phyloP scores from a whole-genome alignment of 768 basidiomycete genomes.

The Tricholoma sp. region DNA sequence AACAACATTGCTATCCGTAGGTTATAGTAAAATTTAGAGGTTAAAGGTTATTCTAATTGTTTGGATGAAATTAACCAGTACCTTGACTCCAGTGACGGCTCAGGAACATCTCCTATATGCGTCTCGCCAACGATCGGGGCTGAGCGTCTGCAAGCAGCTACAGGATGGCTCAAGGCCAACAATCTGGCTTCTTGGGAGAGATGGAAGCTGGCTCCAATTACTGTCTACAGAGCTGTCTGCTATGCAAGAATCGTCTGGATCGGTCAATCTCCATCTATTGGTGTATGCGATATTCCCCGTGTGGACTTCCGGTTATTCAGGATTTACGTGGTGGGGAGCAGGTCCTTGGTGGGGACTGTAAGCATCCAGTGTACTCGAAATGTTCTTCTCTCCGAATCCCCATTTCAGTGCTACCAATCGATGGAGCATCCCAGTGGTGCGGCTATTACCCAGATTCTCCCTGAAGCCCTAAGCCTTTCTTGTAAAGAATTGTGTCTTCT shows the following conservation, averaged over 20 bases:
- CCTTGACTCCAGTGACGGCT: slow-evolving; percentile 61
- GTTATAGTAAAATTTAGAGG: slow-evolving; percentile 10
- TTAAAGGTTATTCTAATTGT: not conserved
- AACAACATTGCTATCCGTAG: slow-evolving; percentile 56
- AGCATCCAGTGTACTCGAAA: slow-evolving; percentile 18
- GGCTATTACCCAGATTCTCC: slow-evolving; percentile 48
- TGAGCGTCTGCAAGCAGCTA: slow-evolving; percentile 51
- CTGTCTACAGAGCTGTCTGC: slow-evolving; percentile 50
- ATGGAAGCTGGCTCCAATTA: slow-evolving; percentile 49
- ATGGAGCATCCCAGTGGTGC: slow-evolving; percentile 57
- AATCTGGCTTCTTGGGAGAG: slow-evolving; percentile 61
- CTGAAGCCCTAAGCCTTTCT: slow-evolving; percentile 52
- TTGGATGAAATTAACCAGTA: slow-evolving; percentile 65
- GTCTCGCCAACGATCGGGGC: slow-evolving; percentile 57
- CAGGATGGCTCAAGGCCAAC: slow-evolving; percentile 52
- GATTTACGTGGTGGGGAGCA: slow-evolving; percentile 52
- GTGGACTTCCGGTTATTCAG: not conserved
- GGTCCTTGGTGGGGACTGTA: slow-evolving; percentile 59
- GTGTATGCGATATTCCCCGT: not conserved
- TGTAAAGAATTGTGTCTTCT: slow-evolving; percentile 25
- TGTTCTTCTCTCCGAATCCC: not conserved
- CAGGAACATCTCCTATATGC: slow-evolving; percentile 48
- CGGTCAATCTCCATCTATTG: slow-evolving; percentile 24
- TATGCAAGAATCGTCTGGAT: slow-evolving; percentile 62
- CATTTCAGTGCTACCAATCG: slow-evolving; percentile 48